These are phyloP conservation scores for Coccomyxa sp. DNA, from an alignment of 139 green algal genomes.

Conservation along the genomic window DNA sequence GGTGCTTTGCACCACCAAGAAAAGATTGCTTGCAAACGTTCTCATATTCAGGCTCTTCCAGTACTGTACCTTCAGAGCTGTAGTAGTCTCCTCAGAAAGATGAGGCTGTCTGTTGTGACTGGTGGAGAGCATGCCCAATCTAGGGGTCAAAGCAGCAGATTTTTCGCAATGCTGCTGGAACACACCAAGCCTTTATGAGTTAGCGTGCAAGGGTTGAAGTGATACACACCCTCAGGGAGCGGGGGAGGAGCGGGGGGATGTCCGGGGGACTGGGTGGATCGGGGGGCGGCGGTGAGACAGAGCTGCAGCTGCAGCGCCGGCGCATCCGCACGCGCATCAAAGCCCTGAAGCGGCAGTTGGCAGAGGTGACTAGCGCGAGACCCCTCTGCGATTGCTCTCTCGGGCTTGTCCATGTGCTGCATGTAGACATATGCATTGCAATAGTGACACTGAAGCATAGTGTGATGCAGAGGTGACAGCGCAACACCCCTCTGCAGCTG, in stretches of 20 bases:
- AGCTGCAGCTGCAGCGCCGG: conserved; percentile 53
- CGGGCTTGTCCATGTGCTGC: not conserved
- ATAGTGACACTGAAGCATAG: too few species aligned
- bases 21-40: too few species aligned
- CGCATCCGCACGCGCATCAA: conserved; percentile 29
- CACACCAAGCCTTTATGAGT: not conserved
- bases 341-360: conserved; percentile 34
- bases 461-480: too few species aligned
- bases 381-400: too few species aligned
- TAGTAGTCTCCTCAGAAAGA: too few species aligned
- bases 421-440: not conserved
- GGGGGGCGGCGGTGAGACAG: conserved; percentile 46
- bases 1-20: too few species aligned
- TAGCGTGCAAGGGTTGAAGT: not conserved
- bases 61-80: too few species aligned
- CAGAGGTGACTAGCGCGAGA: conserved; percentile 20
- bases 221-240: conserved; percentile 12
- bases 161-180: not conserved
- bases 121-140: too few species aligned
- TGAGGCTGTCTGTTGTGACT: too few species aligned
- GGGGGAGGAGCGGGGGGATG: conserved; percentile 29
- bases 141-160: not conserved
- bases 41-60: too few species aligned
- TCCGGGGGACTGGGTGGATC: conserved; percentile 46
- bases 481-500: too few species aligned